Conservation (phyloP, 306 rosid species). For the Casuarina equisetifolia region DNA sequence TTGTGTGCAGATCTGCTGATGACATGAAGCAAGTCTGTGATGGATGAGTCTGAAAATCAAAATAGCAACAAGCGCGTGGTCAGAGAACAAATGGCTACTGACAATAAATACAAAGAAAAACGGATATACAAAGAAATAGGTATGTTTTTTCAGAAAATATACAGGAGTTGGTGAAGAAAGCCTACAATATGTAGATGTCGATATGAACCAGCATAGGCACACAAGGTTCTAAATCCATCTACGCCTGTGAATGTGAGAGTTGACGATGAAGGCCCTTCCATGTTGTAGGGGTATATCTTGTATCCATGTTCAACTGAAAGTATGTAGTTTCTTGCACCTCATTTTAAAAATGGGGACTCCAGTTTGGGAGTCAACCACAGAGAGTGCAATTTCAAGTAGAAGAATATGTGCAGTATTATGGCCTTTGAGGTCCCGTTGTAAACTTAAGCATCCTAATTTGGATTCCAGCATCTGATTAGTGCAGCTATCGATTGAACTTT, state of each 20-base stretch:
- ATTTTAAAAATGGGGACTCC: slow-evolving; percentile 52
- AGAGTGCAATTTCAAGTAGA: slow-evolving; percentile 62
- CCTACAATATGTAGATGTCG: slow-evolving; percentile 89
- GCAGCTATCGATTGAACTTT: slow-evolving; percentile 44
- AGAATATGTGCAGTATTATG: slow-evolving; percentile 43
- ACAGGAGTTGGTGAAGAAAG: slow-evolving; percentile 11
- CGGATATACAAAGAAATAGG: slow-evolving; percentile 14
- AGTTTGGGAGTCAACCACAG: slow-evolving; percentile 52
- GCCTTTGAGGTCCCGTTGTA: slow-evolving; percentile 54
- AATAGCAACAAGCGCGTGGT: slow-evolving; percentile 25
- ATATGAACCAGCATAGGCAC: slow-evolving; percentile 54
- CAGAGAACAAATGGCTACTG: slow-evolving; percentile 13
- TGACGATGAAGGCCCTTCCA: slow-evolving; percentile 65
- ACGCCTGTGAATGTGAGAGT: slow-evolving; percentile 45
- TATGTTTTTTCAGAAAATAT: neutral
- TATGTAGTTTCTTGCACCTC: slow-evolving; percentile 51
- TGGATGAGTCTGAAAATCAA: slow-evolving; percentile 83
- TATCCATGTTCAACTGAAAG: slow-evolving; percentile 54
- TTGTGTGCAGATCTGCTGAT: slow-evolving; percentile 96
- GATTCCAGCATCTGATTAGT: slow-evolving; percentile 55
- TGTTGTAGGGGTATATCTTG: slow-evolving; percentile 55
- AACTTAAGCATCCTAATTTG: slow-evolving; percentile 55
- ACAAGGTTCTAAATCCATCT: slow-evolving; percentile 51
- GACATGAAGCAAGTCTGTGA: slow-evolving; percentile 99
- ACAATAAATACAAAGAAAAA: neutral